phyloP scores from a whole-genome alignment of 2,329 filamentous ascomycete genomes.

The Ophiosphaerella narmari region DNA sequence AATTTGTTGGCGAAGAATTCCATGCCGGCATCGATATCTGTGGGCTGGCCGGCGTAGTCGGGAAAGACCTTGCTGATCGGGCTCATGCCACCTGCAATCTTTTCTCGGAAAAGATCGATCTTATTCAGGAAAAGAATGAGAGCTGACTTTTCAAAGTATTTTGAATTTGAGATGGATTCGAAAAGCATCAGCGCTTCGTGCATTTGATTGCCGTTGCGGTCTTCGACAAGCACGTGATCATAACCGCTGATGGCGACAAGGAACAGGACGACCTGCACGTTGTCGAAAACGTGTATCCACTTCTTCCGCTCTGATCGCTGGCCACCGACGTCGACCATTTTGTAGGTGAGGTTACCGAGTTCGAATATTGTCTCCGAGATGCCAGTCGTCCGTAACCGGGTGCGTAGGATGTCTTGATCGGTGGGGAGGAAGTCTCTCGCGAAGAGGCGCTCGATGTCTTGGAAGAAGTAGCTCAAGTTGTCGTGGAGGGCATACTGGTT shows the following conservation, averaged over 20 bases:
- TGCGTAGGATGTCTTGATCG: conserved; percentile 92
- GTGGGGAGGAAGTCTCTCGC: conserved; percentile 80
- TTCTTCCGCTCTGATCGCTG: conserved; percentile 94
- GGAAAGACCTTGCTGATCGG: conserved; percentile 57
- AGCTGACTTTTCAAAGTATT: conserved; percentile 57
- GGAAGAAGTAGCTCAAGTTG: conserved; percentile 90
- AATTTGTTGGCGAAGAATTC: conserved; percentile 59
- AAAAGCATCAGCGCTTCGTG: conserved; percentile 60
- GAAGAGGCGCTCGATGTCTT: conserved; percentile 66
- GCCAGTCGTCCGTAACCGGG: conserved; percentile 86
- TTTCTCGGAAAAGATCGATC: conserved; percentile 58
- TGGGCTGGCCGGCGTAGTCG: conserved; percentile 51
- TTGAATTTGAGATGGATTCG: conserved; percentile 58
- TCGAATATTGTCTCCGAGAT: conserved; percentile 96
- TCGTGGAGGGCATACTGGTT: conserved; percentile 97
- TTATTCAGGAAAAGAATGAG: conserved; percentile 60
- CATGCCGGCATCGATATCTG: conserved; percentile 54
- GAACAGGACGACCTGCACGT: conserved; percentile 89
- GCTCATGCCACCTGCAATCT: conserved; percentile 52
- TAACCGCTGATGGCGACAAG: conserved; percentile 95
- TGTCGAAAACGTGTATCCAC: conserved; percentile 97
- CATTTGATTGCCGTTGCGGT: conserved; percentile 80
- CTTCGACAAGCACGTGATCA: conserved; percentile 93
- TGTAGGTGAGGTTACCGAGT: conserved; percentile 87
- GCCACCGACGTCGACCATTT: conserved; percentile 95